Conservation (phyloP, 2,329 filamentous ascomycete genomes). For the Magnaporthiopsis incrustans region DNA sequence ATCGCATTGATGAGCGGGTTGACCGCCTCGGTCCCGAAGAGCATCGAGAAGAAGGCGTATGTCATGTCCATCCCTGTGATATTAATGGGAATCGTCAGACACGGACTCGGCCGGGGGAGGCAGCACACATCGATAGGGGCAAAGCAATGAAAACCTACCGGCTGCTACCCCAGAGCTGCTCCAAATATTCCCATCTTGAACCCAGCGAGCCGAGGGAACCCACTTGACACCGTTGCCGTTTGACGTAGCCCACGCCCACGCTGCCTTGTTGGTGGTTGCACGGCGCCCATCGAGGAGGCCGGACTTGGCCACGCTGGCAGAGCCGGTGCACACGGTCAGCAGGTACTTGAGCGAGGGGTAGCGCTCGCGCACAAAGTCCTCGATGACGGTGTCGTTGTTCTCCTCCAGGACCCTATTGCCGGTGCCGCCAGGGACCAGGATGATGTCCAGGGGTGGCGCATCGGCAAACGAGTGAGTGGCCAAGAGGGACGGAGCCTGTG, state of each 20-base stretch:
- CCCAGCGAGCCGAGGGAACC: slow-evolving; percentile 43
- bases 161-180: slow-evolving; percentile 44
- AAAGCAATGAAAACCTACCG: slow-evolving; percentile 23
- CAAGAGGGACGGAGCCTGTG: slow-evolving; percentile 12
- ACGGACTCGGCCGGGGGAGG: neutral
- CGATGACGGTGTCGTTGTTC: slow-evolving; percentile 12
- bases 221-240: slow-evolving; percentile 34
- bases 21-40: slow-evolving; percentile 21
- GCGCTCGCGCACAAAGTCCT: slow-evolving; percentile 12
- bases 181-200: slow-evolving; percentile 46
- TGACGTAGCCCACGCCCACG: slow-evolving; percentile 24
- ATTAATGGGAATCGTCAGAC: neutral
- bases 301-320: slow-evolving; percentile 36
- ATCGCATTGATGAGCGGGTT: slow-evolving; percentile 13
- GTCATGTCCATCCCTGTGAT: slow-evolving; percentile 25
- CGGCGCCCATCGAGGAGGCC: slow-evolving; percentile 40
- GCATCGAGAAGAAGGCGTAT: slow-evolving; percentile 27
- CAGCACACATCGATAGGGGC: neutral
- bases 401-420: slow-evolving; percentile 12
- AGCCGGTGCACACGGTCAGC: slow-evolving; percentile 38
- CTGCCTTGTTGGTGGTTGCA: slow-evolving; percentile 46
- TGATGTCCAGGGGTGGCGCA: slow-evolving; percentile 18
- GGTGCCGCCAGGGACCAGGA: slow-evolving; percentile 18
- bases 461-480: slow-evolving; percentile 15
- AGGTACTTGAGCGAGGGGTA: slow-evolving; percentile 17